These are phyloP conservation scores for Cladosporium sp. DNA, from an alignment of 2,329 filamentous ascomycete genomes.

Conservation along the genomic window DNA sequence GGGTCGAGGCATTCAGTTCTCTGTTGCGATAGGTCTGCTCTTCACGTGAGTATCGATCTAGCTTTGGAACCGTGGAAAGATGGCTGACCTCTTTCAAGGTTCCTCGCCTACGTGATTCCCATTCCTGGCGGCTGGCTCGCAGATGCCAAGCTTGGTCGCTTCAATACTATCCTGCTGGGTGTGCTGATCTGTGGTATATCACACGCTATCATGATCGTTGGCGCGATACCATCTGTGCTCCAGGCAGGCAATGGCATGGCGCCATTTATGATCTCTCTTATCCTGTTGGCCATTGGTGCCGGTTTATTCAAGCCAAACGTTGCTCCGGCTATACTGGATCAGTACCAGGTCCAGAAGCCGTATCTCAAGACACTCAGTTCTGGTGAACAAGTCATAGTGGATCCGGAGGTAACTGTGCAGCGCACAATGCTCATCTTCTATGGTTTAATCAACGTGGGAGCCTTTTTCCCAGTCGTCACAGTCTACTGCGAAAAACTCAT, in stretches of 20 bases:
- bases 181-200: constrained; percentile 27
- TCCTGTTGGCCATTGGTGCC: constrained; percentile 53
- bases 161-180: constrained; percentile 26
- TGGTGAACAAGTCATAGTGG: constrained; percentile 48
- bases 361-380: constrained; percentile 39
- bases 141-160: constrained; percentile 29
- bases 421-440: constrained; percentile 64
- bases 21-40: neutral
- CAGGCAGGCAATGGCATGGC: constrained; percentile 25
- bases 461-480: constrained; percentile 65
- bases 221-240: constrained; percentile 27
- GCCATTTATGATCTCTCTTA: constrained; percentile 61
- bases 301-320: constrained; percentile 82
- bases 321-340: constrained; percentile 48
- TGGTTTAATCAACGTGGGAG: constrained; percentile 69
- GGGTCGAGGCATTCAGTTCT: constrained; percentile 49
- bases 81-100: constrained; percentile 23
- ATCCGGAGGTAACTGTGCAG: constrained; percentile 48
- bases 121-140: constrained; percentile 38
- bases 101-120: constrained; percentile 60
- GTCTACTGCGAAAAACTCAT: constrained; percentile 65
- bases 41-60: neutral
- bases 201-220: constrained; percentile 28
- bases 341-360: constrained; percentile 41
- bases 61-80: neutral